Conservation (phyloP, 2,329 filamentous ascomycete species). For the Diaporthe aspalathi region DNA sequence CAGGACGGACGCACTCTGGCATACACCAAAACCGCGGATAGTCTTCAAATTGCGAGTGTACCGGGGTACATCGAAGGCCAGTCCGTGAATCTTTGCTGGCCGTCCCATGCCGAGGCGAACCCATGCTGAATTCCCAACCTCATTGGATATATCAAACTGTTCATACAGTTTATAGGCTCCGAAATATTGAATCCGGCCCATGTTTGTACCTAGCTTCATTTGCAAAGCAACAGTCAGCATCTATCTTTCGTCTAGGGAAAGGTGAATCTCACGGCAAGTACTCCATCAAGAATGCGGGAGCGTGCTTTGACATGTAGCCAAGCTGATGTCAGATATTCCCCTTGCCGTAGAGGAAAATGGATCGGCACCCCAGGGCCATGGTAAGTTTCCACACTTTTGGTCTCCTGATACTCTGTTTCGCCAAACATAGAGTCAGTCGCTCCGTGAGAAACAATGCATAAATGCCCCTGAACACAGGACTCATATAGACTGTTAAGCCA, state of each 20-base stretch:
- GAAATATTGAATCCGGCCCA: neutral
- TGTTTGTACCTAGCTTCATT: neutral
- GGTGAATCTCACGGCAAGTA: neutral
- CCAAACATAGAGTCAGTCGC: neutral
- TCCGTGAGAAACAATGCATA: neutral
- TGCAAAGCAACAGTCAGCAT: neutral
- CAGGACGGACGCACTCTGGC: neutral
- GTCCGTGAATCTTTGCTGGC: neutral
- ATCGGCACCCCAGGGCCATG: neutral
- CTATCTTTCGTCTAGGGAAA: neutral
- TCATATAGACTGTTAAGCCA: slow-evolving; percentile 2
- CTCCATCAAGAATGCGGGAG: no score
- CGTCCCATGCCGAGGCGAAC: neutral
- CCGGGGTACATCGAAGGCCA: neutral
- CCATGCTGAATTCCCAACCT: neutral
- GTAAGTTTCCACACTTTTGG: neutral
- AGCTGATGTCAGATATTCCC: neutral
- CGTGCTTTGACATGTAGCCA: neutral
- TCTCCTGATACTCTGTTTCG: neutral
- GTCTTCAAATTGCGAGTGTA: neutral
- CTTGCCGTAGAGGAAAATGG: neutral
- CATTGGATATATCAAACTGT: neutral
- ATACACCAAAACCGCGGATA: neutral
- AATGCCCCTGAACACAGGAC: neutral
- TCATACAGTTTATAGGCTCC: neutral